Conservation (phyloP, 2,329 filamentous ascomycete genomes). For the Penicillium sp. region DNA sequence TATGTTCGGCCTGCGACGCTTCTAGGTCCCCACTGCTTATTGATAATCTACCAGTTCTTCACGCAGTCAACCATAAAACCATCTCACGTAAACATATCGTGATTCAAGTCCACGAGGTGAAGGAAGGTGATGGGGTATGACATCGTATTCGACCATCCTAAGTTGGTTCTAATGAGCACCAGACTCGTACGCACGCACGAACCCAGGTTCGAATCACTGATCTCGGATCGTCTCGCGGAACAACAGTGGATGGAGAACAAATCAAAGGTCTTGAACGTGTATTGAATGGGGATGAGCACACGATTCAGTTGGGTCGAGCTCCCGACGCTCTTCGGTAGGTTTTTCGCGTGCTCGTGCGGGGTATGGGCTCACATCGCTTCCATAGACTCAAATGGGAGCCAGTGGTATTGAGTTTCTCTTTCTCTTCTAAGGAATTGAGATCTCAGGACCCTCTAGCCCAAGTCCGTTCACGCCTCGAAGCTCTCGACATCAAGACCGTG, state of each 20-base stretch:
- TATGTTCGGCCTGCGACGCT: slow-evolving; percentile 31
- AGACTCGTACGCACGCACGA: slow-evolving; percentile 63
- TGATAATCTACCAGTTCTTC: slow-evolving; percentile 51
- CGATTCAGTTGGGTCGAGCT: slow-evolving; percentile 70
- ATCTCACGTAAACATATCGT: slow-evolving; percentile 88
- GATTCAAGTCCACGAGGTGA: slow-evolving; percentile 67
- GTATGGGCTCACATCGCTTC: slow-evolving; percentile 5
- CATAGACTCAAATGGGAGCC: slow-evolving; percentile 74
- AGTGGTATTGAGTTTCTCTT: slow-evolving; percentile 76
- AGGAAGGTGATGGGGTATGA: slow-evolving; percentile 65
- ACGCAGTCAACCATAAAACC: slow-evolving; percentile 72
- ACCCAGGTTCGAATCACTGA: slow-evolving; percentile 75
- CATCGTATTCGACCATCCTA: background rate
- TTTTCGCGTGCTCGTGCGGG: background rate
- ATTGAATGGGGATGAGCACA: slow-evolving; percentile 59
- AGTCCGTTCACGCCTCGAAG: slow-evolving; percentile 67
- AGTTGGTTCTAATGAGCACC: slow-evolving; percentile 12
- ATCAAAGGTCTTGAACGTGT: slow-evolving; percentile 60
- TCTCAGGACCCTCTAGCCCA: slow-evolving; percentile 59
- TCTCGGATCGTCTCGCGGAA: slow-evolving; percentile 79
- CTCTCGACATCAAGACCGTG: slow-evolving; percentile 83
- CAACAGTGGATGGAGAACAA: slow-evolving; percentile 69
- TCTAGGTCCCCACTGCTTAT: background rate
- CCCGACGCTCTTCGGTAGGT: slow-evolving; percentile 50
- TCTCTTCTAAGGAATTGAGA: slow-evolving; percentile 68